phyloP scores from a whole-genome alignment of 2,329 filamentous ascomycete species.

The Cryphonectria parasitica region DNA sequence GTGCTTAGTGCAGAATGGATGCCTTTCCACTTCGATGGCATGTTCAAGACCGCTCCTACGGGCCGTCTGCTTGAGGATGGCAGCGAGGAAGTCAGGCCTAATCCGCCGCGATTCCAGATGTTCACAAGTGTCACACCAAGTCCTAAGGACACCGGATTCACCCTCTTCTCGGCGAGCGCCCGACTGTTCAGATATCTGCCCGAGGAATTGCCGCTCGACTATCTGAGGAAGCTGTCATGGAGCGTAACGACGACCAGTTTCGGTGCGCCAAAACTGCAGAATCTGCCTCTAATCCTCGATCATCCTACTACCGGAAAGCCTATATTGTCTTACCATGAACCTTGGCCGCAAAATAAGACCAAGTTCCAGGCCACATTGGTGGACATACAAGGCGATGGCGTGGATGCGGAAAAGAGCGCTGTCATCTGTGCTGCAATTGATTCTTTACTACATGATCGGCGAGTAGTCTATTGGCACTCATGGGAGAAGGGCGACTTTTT shows the following conservation, averaged over 20 bases:
- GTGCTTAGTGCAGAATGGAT: slow-evolving; percentile 58
- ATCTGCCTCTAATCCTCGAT: slow-evolving; percentile 48
- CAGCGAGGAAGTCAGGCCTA: slow-evolving; percentile 45
- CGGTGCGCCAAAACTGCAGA: slow-evolving; percentile 45
- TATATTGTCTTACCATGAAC: slow-evolving; percentile 50
- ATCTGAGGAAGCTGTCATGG: slow-evolving; percentile 50
- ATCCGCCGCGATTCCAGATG: slow-evolving; percentile 55
- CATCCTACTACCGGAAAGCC: slow-evolving; percentile 51
- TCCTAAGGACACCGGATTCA: slow-evolving; percentile 56
- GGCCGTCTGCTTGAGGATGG: slow-evolving; percentile 34
- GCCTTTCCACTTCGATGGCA: slow-evolving; percentile 61
- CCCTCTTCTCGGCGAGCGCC: slow-evolving; percentile 56
- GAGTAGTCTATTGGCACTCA: slow-evolving; percentile 52
- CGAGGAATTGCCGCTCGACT: slow-evolving; percentile 38
- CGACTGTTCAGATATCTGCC: slow-evolving; percentile 54
- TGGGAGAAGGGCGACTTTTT: slow-evolving; percentile 61
- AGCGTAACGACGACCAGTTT: slow-evolving; percentile 53
- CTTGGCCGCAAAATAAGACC: slow-evolving; percentile 57
- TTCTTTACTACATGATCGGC: slow-evolving; percentile 51
- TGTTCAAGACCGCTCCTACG: slow-evolving; percentile 55
- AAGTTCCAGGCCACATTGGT: slow-evolving; percentile 48
- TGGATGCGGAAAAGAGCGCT: slow-evolving; percentile 40
- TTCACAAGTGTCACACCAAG: slow-evolving; percentile 52
- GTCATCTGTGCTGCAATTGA: slow-evolving; percentile 44
- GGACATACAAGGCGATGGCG: slow-evolving; percentile 35